A percentile compares a stretch with the other conserved stretches of the same genome.
These are phyloP conservation scores for Cercospora beticola DNA, from an alignment of 2,329 filamentous ascomycete species.

Conservation along the genomic window DNA sequence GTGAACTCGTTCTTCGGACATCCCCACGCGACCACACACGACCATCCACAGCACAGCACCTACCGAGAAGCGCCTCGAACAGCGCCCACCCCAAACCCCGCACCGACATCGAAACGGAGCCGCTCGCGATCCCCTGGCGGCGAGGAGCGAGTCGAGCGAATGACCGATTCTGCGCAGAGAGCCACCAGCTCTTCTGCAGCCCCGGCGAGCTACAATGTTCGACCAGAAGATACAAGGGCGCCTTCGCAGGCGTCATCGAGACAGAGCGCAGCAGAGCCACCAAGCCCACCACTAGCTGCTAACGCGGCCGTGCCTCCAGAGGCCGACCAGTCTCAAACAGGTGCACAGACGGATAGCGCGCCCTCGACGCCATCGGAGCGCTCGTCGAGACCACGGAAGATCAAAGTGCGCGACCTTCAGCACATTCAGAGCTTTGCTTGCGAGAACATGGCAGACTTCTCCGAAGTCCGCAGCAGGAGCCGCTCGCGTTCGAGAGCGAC, in stretches of 20 bases:
- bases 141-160: constrained; percentile 26
- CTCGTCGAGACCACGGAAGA: constrained; percentile 55
- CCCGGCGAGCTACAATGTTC: constrained; percentile 23
- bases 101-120: constrained; percentile 28
- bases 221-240: constrained; percentile 16
- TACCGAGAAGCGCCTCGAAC: constrained; percentile 32
- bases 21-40: constrained; percentile 16
- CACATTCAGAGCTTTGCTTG: constrained; percentile 88
- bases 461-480: constrained; percentile 46
- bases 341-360: constrained; percentile 4
- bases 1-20: constrained; percentile 61
- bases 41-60: constrained; percentile 27
- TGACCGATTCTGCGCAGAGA: constrained; percentile 35
- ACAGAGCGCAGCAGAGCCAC: constrained; percentile 20
- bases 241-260: constrained; percentile 23
- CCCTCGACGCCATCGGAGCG: constrained; percentile 31
- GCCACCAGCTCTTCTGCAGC: constrained; percentile 34
- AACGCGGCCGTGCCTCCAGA: constrained; percentile 16
- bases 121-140: constrained; percentile 28
- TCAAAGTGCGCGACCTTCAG: constrained; percentile 82
- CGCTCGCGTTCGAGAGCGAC: constrained; percentile 44
- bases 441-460: constrained; percentile 65
- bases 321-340: constrained; percentile 16
- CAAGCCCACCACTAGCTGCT: constrained; percentile 30
- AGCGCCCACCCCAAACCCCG: constrained; percentile 21